These are phyloP conservation scores for Boletus sp. DNA, from an alignment of 768 basidiomycete genomes.

Conservation along the genomic window DNA sequence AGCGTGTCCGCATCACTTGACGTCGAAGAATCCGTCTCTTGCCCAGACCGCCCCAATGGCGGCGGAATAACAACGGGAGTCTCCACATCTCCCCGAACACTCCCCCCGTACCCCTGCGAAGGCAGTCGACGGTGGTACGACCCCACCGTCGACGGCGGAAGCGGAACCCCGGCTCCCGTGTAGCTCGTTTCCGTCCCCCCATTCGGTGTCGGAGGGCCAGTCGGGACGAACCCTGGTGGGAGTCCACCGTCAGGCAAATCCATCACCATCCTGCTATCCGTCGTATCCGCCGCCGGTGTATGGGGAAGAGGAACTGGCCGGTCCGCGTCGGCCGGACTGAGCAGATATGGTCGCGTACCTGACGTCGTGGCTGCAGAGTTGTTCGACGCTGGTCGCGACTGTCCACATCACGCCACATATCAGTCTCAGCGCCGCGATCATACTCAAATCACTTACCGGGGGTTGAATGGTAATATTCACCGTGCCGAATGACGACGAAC, in stretches of 20 bases:
- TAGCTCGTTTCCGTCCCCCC: slow-evolving; percentile 16
- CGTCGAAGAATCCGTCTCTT: slow-evolving; percentile 24
- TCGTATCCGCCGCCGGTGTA: slow-evolving; percentile 1
- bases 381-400: slow-evolving; percentile 41
- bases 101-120: slow-evolving; percentile 10
- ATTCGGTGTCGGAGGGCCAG: slow-evolving; percentile 19
- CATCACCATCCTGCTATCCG: slow-evolving; percentile 21
- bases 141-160: slow-evolving; percentile 29
- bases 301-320: slow-evolving; percentile 33
- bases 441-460: slow-evolving; percentile 21
- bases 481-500: slow-evolving; percentile 30
- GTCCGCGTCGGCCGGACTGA: slow-evolving; percentile 42
- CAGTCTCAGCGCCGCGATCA: not conserved
- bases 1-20: slow-evolving; percentile 36
- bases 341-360: slow-evolving; percentile 26
- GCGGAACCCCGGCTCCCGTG: slow-evolving; percentile 29
- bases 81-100: not conserved
- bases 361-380: slow-evolving; percentile 27
- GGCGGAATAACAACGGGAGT: slow-evolving; percentile 29
- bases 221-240: slow-evolving; percentile 38
- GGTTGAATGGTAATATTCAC: slow-evolving; percentile 33
- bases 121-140: slow-evolving; percentile 25
- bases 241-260: slow-evolving; percentile 26
- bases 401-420: slow-evolving; percentile 5
- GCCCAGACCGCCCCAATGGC: slow-evolving; percentile 16